Evolutionary conservation across 139 green algal genomes (phyloP).

Genomic region (Chlamydomonas sp.): DNA sequence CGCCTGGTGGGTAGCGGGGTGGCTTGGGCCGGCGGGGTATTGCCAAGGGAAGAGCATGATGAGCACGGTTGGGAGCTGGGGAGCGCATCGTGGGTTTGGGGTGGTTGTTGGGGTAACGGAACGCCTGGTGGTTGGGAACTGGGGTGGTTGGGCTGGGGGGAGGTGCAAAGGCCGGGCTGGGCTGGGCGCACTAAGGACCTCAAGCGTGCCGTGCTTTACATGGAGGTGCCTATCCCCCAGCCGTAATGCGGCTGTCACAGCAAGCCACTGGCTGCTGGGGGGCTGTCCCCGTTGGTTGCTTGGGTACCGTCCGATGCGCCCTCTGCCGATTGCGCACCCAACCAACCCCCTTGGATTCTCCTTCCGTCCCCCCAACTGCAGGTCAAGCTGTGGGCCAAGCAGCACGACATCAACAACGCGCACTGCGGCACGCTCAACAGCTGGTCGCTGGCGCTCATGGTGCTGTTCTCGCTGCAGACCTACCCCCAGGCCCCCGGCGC

Average conservation of each 20-base stretch:
- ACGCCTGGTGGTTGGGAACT: neutral
- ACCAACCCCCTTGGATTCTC: neutral
- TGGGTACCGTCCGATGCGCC: neutral
- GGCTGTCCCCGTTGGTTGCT: neutral
- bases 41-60: neutral
- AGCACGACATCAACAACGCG: constrained; percentile 34
- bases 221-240: too few species aligned
- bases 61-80: neutral
- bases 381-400: constrained; percentile 38
- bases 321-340: neutral
- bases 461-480: constrained; percentile 8
- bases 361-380: neutral
- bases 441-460: constrained; percentile 38
- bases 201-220: too few species aligned
- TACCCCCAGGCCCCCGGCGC: neutral
- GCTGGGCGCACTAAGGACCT: too few species aligned
- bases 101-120: neutral
- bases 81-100: neutral
- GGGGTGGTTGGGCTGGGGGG: too few species aligned
- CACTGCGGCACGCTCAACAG: constrained; percentile 31
- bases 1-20: constrained; percentile 2
- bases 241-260: too few species aligned
- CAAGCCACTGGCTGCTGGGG: too few species aligned
- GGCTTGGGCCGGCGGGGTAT: neutral
- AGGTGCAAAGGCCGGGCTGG: too few species aligned